phyloP scores from a whole-genome alignment of 805 yeast genomes.

The Ogataea zsoltii region DNA sequence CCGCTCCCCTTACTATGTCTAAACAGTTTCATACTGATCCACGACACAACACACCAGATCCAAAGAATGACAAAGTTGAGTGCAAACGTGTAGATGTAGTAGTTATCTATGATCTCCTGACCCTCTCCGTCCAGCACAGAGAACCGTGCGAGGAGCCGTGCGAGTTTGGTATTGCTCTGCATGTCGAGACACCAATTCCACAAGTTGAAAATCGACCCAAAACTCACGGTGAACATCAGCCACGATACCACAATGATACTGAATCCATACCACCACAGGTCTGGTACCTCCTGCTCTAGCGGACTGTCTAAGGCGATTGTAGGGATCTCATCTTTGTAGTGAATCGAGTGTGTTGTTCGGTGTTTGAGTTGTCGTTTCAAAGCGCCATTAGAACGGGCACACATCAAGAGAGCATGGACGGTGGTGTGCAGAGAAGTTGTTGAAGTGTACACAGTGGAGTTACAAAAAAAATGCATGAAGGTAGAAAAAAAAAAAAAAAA shows the following conservation, averaged over 20 bases:
- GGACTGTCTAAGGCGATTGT: constrained; percentile 4
- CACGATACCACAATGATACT: constrained; percentile 28
- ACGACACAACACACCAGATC: constrained; percentile 73
- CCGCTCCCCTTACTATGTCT: constrained; percentile 73
- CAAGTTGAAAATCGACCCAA: constrained; percentile 32
- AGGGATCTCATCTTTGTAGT: constrained; percentile 17
- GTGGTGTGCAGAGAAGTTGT: no score
- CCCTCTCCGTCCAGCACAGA: constrained; percentile 20
- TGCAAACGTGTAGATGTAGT: constrained; percentile 33
- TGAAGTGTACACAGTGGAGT: no score
- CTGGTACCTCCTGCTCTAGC: constrained; percentile 1
- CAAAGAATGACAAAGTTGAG: constrained; percentile 41
- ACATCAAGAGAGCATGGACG: not conserved
- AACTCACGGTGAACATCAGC: constrained; percentile 28
- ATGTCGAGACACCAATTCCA: constrained; percentile 33
- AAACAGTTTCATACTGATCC: constrained; percentile 81
- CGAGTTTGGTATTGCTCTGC: constrained; percentile 7
- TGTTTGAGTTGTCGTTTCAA: constrained; percentile 16
- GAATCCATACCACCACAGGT: constrained; percentile 29
- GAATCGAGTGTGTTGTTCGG: constrained; percentile 28
- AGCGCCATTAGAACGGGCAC: constrained; percentile 6
- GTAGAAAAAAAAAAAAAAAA: no score
- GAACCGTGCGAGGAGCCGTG: constrained; percentile 5
- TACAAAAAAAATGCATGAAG: no score
- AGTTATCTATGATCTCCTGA: constrained; percentile 25